Percentiles rank a stretch among this genome's conserved stretches.
Conservation (phyloP, 495 filamentous ascomycete genomes). For the Penicillium flavigenum region DNA sequence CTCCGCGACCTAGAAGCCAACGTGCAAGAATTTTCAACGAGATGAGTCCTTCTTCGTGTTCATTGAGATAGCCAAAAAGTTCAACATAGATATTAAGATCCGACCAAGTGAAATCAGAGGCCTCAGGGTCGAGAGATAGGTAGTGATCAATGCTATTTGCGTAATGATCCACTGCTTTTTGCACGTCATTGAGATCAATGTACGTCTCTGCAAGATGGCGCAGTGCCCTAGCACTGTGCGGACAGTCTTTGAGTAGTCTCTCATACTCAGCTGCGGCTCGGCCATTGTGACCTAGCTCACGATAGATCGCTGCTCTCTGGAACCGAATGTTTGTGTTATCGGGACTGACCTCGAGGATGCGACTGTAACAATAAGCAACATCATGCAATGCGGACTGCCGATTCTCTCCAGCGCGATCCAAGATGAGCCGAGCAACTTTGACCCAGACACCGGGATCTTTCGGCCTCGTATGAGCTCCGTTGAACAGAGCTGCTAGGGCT, state of each 20-base stretch:
- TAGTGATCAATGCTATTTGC: slow-evolving; percentile 57
- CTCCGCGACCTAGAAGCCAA: slow-evolving; percentile 75
- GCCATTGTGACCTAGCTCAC: slow-evolving; percentile 56
- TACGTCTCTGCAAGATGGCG: slow-evolving; percentile 64
- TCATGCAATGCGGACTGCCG: slow-evolving; percentile 51
- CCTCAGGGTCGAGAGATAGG: slow-evolving; percentile 46
- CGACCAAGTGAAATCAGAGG: slow-evolving; percentile 69
- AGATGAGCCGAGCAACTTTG: slow-evolving; percentile 62
- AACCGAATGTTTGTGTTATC: slow-evolving; percentile 58
- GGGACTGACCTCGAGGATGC: slow-evolving; percentile 62
- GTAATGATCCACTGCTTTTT: slow-evolving; percentile 61
- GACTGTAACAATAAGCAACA: slow-evolving; percentile 67
- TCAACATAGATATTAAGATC: slow-evolving; percentile 83
- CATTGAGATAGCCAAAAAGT: slow-evolving; percentile 62
- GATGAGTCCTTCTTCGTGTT: slow-evolving; percentile 61
- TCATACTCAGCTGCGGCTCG: slow-evolving; percentile 63
- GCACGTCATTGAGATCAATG: slow-evolving; percentile 56
- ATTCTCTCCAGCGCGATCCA: slow-evolving; percentile 59
- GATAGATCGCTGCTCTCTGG: slow-evolving; percentile 58
- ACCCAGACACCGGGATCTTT: slow-evolving; percentile 68
- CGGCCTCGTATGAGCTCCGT: slow-evolving; percentile 69
- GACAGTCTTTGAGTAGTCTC: slow-evolving; percentile 55
- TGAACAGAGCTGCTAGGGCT: slow-evolving; percentile 64
- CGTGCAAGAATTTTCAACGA: slow-evolving; percentile 69
- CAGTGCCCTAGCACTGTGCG: slow-evolving; percentile 60